Evolutionary conservation across 495 filamentous ascomycete genomes (phyloP).

Genomic region (Aeminium ludgeri): DNA sequence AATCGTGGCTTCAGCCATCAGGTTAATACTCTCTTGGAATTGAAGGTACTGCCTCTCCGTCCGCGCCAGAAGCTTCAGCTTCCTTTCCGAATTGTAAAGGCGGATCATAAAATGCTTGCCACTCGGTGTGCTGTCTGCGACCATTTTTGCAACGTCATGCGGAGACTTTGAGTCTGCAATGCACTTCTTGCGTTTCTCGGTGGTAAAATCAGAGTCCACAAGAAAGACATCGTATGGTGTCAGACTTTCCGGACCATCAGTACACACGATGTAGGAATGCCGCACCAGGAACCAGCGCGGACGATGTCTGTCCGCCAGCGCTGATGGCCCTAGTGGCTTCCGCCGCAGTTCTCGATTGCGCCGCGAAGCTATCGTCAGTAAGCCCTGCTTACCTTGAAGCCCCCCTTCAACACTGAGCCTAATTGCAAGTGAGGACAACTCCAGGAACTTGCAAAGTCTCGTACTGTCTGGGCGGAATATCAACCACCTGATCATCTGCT

Average conservation of each 20-base stretch:
- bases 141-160: slow-evolving; percentile 31
- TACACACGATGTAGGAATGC: slow-evolving; percentile 92
- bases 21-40: slow-evolving; percentile 79
- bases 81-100: slow-evolving; percentile 73
- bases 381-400: slow-evolving; percentile 96
- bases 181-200: slow-evolving; percentile 49
- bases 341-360: slow-evolving; percentile 6
- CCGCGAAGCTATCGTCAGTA: slow-evolving; percentile 30
- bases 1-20: slow-evolving; percentile 61
- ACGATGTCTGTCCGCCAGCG: slow-evolving; percentile 62
- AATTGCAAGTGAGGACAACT: slow-evolving; percentile 89
- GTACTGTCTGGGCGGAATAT: slow-evolving; percentile 96
- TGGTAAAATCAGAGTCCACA: slow-evolving; percentile 66
- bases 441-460: slow-evolving; percentile 86
- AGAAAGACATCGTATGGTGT: slow-evolving; percentile 98
- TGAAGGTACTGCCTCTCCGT: slow-evolving; percentile 79
- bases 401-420: slow-evolving; percentile 86
- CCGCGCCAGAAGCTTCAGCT: slow-evolving; percentile 76
- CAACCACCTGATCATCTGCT: slow-evolving; percentile 81
- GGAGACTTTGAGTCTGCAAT: slow-evolving; percentile 37
- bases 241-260: slow-evolving; percentile 96
- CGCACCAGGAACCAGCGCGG: slow-evolving; percentile 98
- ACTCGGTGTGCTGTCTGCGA: slow-evolving; percentile 46
- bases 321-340: slow-evolving; percentile 30
- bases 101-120: slow-evolving; percentile 71